Conservation (phyloP, 805 yeast species). For the Metschnikowia amazonensis region DNA sequence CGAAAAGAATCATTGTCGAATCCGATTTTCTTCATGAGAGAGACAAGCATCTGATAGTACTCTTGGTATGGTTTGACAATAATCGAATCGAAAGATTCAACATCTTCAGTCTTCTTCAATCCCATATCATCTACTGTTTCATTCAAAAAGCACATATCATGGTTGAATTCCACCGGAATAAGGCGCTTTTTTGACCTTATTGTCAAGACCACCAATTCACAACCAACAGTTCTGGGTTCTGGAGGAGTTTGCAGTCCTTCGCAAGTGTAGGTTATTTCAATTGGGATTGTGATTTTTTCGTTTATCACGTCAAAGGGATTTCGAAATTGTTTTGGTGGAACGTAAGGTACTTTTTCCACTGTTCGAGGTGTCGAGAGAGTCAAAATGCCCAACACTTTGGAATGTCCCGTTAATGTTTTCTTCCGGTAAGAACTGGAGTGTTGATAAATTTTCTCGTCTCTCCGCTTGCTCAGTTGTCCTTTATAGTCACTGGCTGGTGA, state of each 20-base stretch:
- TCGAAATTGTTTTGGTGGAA: slow-evolving; percentile 31
- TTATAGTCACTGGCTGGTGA: slow-evolving; percentile 22
- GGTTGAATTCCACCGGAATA: slow-evolving; percentile 39
- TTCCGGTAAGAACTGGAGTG: slow-evolving; percentile 31
- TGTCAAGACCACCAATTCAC: slow-evolving; percentile 37
- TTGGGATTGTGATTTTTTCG: slow-evolving; percentile 27
- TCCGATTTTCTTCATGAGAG: slow-evolving; percentile 33
- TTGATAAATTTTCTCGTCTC: slow-evolving; percentile 27
- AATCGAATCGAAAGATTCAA: slow-evolving; percentile 30
- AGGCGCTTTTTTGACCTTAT: slow-evolving; percentile 31
- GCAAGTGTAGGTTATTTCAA: slow-evolving; percentile 28
- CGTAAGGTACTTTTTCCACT: slow-evolving; percentile 26
- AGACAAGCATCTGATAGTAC: slow-evolving; percentile 23
- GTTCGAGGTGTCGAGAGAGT: slow-evolving; percentile 36
- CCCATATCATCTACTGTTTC: slow-evolving; percentile 28
- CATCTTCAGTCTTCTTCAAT: slow-evolving; percentile 15
- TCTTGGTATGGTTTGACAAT: slow-evolving; percentile 32
- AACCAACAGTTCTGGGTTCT: slow-evolving; percentile 30
- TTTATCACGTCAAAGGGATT: slow-evolving; percentile 13
- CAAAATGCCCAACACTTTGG: slow-evolving; percentile 29
- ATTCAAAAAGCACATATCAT: slow-evolving; percentile 37
- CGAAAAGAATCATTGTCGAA: slow-evolving; percentile 25
- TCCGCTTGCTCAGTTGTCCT: slow-evolving; percentile 11
- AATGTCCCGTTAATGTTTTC: slow-evolving; percentile 31
- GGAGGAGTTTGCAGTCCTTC: slow-evolving; percentile 23